Percentiles rank a stretch among this genome's conserved stretches.
phyloP scores from a whole-genome alignment of 495 filamentous ascomycete species.

The Penicillium riverlandense region DNA sequence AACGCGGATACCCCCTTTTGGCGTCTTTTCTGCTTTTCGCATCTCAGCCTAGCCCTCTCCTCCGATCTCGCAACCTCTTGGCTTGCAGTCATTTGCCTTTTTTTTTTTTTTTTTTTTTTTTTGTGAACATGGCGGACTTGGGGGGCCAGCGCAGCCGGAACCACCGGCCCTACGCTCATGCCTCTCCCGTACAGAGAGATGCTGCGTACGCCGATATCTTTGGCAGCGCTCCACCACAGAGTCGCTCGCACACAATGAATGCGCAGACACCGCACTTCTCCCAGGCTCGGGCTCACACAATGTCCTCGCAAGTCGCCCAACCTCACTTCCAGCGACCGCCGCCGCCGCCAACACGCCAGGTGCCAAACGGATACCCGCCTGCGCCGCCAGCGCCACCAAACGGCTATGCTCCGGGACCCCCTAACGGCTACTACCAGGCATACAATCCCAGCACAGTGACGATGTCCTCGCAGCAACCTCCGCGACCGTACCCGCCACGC shows the following conservation, averaged over 20 bases:
- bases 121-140: slow-evolving; percentile 73
- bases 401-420: slow-evolving; percentile 28
- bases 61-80: background rate
- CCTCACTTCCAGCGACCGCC: slow-evolving; percentile 39
- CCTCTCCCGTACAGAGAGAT: slow-evolving; percentile 75
- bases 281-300: slow-evolving; percentile 74
- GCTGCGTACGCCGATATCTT: slow-evolving; percentile 96
- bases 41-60: slow-evolving; percentile 1
- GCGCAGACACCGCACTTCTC: slow-evolving; percentile 53
- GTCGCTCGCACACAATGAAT: slow-evolving; percentile 81
- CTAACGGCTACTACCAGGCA: slow-evolving; percentile 37
- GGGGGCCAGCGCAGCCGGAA: slow-evolving; percentile 64
- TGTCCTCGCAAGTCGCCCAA: slow-evolving; percentile 59
- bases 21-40: slow-evolving; percentile 6
- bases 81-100: background rate
- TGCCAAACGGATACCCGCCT: slow-evolving; percentile 44
- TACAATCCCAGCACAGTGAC: slow-evolving; percentile 44
- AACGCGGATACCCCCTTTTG: slow-evolving; percentile 20
- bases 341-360: slow-evolving; percentile 55
- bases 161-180: slow-evolving; percentile 61
- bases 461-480: slow-evolving; percentile 54
- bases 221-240: slow-evolving; percentile 76
- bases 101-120: background rate
- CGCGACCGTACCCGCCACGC: slow-evolving; percentile 54
- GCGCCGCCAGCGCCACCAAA: slow-evolving; percentile 25